Evolutionary conservation across 2,329 filamentous ascomycete species (phyloP), one percentile per base, ranked within the genome.

Genomic region (Laburnicola sp.): DNA sequence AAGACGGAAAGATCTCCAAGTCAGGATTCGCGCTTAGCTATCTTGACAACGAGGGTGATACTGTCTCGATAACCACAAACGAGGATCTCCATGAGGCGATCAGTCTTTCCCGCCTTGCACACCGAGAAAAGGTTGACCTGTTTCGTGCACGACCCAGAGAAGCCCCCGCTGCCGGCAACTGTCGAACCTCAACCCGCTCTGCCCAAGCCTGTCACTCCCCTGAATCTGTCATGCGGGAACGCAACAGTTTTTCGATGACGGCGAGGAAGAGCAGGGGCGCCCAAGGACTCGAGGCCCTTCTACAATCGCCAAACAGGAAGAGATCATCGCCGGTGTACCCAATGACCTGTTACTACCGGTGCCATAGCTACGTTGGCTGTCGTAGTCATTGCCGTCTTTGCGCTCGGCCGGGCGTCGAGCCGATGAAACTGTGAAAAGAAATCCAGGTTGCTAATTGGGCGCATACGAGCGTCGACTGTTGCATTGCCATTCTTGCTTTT

Each of bases 141-240:
- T 97, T 97, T 96, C 65, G 92, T 97, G 9, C 94, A 99, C 71
- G 89, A 99, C 64, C 92, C 93, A 0, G 85, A 91, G 57, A 88
- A 94, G 75, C 86, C 93, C n/a, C 89, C 92, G 0, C 81, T 91
- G n/a, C 78, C 85, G 7, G 78, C 82, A 1, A 82, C 84, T 0
- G 73, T 86, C 8, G 80, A 86, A 34, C 83, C 84, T 32, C 79
- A 83, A 53, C 83, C 84, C 21, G 75, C 74, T 3, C 66, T 79
- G 11, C 65, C 75, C 11, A 79, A 78, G 54, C 75, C 78, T 4
- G 71, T 75, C 0, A 82, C 82, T 11, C 81, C 82, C 76, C 80
- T 3, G 80, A 81, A 55, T 79, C 79, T 37, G 64, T 80, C 4
- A 58, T 75, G 23, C 74, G 77, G 51, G 73, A 76, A 46, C 75